Evolutionary conservation across 257 asterid genomes (phyloP).

Genomic region (Solanum tarijense): DNA sequence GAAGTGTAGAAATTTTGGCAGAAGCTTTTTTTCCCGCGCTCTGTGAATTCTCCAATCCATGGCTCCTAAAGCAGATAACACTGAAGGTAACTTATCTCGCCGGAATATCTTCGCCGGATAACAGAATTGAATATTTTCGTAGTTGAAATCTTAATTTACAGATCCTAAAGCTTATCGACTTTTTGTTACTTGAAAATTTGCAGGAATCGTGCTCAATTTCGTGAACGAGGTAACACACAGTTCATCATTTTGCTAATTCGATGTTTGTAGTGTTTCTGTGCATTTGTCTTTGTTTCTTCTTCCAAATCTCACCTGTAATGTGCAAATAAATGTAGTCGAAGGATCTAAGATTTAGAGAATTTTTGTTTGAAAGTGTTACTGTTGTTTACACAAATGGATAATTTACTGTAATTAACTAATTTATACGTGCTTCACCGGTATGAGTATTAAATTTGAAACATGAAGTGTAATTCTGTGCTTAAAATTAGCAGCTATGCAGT

Average conservation of each 20-base stretch:
- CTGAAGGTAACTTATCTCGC: slow-evolving; percentile 45
- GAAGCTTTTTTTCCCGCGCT: slow-evolving; percentile 34
- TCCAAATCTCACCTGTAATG: background rate
- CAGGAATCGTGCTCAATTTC: slow-evolving; percentile 91
- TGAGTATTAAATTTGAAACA: background rate
- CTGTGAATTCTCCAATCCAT: slow-evolving; percentile 16
- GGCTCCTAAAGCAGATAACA: slow-evolving; percentile 83
- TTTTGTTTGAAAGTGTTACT: background rate
- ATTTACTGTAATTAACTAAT: background rate
- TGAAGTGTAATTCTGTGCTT: background rate
- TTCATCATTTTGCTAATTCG: background rate
- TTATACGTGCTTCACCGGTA: background rate
- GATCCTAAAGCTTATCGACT: background rate
- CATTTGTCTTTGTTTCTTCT: background rate
- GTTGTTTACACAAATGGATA: background rate
- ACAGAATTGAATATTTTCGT: slow-evolving; percentile 15
- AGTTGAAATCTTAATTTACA: background rate
- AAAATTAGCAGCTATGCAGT: background rate
- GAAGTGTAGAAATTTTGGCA: background rate
- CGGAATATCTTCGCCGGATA: background rate
- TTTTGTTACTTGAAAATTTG: background rate
- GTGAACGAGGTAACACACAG: slow-evolving; percentile 58
- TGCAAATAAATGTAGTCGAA: background rate
- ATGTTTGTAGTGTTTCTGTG: background rate
- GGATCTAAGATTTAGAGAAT: background rate